A percentile compares a stretch with the other conserved stretches of the same genome.
These are phyloP conservation scores for Fagus crenata DNA, from an alignment of 306 rosid species.

Conservation along the genomic window DNA sequence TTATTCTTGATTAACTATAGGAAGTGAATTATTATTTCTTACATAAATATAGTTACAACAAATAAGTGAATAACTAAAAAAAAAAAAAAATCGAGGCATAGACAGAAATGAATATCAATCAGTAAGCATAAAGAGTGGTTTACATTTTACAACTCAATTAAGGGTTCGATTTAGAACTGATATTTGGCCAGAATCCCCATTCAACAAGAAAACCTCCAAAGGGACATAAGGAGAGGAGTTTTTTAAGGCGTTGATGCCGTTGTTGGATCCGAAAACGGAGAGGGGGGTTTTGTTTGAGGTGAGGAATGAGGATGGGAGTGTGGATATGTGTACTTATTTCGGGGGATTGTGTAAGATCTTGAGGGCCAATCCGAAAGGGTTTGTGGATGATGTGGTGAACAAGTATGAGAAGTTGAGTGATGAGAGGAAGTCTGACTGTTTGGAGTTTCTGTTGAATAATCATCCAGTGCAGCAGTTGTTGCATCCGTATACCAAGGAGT, in stretches of 20 bases:
- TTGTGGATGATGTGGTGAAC: conserved; percentile 90
- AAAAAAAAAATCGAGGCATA: neutral
- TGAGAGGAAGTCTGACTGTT: conserved; percentile 74
- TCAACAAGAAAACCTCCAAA: conserved; percentile 87
- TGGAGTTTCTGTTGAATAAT: conserved; percentile 67
- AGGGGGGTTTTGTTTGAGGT: conserved; percentile 56
- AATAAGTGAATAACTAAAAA: neutral
- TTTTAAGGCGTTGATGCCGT: conserved; percentile 54
- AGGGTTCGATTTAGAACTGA: conserved; percentile 72
- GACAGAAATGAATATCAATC: neutral
- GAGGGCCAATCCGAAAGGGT: conserved; percentile 74
- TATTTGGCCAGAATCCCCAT: conserved; percentile 89
- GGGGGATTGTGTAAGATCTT: conserved; percentile 84
- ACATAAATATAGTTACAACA: neutral
- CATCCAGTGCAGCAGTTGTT: conserved; percentile 66
- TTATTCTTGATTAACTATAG: no score
- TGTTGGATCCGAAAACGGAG: conserved; percentile 77
- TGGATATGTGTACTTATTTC: conserved; percentile 72
- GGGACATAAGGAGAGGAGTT: conserved; percentile 77
- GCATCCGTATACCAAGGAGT: conserved; percentile 92
- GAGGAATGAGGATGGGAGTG: conserved; percentile 63
- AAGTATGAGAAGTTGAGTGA: conserved; percentile 75
- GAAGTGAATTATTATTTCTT: no score
- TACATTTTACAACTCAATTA: conserved; percentile 34
- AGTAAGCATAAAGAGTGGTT: conserved; percentile 10